Evolutionary conservation across 1,284 basidiomycete species (phyloP).

Genomic region (Puccinia horiana): DNA sequence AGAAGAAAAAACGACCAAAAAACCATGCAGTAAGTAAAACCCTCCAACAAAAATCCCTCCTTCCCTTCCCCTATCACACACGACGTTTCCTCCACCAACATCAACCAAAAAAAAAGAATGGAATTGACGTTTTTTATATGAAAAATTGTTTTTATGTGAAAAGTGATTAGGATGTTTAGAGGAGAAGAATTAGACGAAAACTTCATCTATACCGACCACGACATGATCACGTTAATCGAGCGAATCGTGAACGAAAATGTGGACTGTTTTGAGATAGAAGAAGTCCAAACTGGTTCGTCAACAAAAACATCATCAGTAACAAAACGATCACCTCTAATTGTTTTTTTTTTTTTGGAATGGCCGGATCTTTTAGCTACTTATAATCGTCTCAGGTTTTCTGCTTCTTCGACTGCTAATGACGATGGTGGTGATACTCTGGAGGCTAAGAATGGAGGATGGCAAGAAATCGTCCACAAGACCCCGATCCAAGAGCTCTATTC

Average conservation of each 20-base stretch:
- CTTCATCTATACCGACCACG: constrained; percentile 9
- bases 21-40: too few relatives aligned
- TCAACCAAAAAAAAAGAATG: too few relatives aligned
- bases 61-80: too few relatives aligned
- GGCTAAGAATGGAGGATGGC: background rate
- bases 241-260: constrained; percentile 14
- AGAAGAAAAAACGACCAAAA: too few relatives aligned
- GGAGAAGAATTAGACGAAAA: constrained; percentile 4
- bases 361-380: constrained; percentile 3
- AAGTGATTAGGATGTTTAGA: constrained; percentile 20
- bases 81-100: too few relatives aligned
- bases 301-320: too few relatives aligned
- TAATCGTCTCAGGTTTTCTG: background rate
- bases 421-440: too few relatives aligned
- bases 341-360: background rate
- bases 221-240: background rate
- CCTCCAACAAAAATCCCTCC: too few relatives aligned
- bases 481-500: constrained; percentile 28
- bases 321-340: background rate
- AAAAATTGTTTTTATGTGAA: background rate
- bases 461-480: constrained; percentile 26
- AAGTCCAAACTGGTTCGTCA: constrained; percentile 14
- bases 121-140: background rate
- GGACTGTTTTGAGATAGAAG: constrained; percentile 30
- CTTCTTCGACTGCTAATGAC: background rate